Conservation (phyloP, 352 stramenopile species). For the Pythium sp. region DNA sequence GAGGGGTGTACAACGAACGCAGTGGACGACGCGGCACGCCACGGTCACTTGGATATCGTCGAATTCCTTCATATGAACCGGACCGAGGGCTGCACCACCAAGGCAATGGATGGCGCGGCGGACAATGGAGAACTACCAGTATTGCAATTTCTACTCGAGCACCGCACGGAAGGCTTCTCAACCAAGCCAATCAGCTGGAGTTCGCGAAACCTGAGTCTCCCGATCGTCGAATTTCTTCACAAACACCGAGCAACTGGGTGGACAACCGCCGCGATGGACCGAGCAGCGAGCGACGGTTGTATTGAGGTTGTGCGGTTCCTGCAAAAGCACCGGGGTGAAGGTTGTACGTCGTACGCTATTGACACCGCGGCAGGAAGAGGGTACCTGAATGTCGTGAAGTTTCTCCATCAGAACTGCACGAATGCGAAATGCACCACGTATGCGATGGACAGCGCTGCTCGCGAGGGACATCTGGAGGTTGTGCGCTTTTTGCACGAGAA, state of each 20-base stretch:
- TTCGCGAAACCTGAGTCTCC: constrained; percentile 10
- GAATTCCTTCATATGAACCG: constrained; percentile 7
- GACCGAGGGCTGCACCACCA: constrained; percentile 10
- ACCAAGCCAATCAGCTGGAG: constrained; percentile 17
- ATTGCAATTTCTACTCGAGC: constrained; percentile 4
- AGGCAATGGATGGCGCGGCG: constrained; percentile 12
- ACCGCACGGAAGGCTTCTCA: constrained; percentile 13
- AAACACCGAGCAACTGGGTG: constrained; percentile 11
- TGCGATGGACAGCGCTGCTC: constrained; percentile 15
- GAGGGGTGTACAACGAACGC: constrained; percentile 11
- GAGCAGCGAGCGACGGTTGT: constrained; percentile 8
- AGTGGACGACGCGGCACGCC: constrained; percentile 11
- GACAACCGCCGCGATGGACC: constrained; percentile 20
- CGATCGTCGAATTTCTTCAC: constrained; percentile 11
- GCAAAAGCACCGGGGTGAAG: constrained; percentile 10
- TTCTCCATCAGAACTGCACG: constrained; percentile 4
- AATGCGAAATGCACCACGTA: constrained; percentile 6
- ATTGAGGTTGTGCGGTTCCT: constrained; percentile 16
- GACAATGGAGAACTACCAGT: constrained; percentile 12
- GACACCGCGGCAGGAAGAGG: constrained; percentile 8
- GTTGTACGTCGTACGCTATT: constrained; percentile 15
- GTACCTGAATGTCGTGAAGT: constrained; percentile 9
- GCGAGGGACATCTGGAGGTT: constrained; percentile 10
- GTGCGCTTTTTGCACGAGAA: constrained; percentile 15
- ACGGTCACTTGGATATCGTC: constrained; percentile 10